Conservation (phyloP, 495 filamentous ascomycete genomes). For the Neurospora terricola region DNA sequence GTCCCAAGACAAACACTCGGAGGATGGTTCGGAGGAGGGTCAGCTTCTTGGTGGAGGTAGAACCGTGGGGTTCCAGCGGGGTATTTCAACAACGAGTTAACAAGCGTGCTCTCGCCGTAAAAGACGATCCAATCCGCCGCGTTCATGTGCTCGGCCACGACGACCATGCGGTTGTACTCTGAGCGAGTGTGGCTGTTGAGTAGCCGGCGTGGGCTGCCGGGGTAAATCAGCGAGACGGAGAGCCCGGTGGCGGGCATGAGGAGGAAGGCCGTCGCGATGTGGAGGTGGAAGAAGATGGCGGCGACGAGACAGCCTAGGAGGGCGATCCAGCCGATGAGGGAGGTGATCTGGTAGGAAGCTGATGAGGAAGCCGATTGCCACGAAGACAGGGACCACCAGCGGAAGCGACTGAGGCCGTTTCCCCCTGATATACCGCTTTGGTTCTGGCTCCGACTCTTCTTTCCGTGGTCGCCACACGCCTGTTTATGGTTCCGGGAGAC, state of each 20-base stretch:
- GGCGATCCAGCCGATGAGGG: not conserved
- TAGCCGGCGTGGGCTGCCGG: not conserved
- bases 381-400: too few species aligned
- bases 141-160: not conserved
- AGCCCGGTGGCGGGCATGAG: not conserved
- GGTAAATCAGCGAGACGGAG: not conserved
- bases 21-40: not conserved
- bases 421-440: too few species aligned
- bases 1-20: not conserved
- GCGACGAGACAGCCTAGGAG: not conserved
- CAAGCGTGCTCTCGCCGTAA: not conserved
- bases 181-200: not conserved
- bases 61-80: not conserved
- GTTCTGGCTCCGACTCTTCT: too few species aligned
- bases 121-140: not conserved
- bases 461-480: too few species aligned
- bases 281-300: not conserved
- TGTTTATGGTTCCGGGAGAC: not conserved
- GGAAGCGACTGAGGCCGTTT: too few species aligned
- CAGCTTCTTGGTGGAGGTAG: too few species aligned
- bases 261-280: not conserved
- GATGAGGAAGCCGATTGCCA: too few species aligned
- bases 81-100: not conserved
- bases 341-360: not conserved
- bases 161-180: not conserved